Base-by-base conservation (phyloP, 192 early-diverging fungal species). In the Coemansia sp. region DNA sequence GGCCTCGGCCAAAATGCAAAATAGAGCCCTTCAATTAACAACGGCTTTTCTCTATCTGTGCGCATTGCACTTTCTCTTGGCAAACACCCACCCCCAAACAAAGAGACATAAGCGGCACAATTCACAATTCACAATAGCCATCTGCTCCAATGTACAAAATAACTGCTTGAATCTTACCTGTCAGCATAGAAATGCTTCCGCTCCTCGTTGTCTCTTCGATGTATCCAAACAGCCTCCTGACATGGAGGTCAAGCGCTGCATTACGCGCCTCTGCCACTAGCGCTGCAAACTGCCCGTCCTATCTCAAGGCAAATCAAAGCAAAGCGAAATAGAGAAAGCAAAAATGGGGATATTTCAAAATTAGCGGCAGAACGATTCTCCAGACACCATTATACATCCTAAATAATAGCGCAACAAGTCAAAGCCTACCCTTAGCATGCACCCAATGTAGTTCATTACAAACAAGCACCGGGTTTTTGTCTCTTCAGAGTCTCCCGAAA, bases 231-330 rank as follows among this genome's bases (percentile, higher is more conserved):
- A 83, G 60, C 18, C 43, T 43, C 51, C 66, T 70, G 61, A 75
- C 75, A 68, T 83, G 81, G 36, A 67, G 57, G 51, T 73, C 73
- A 65, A 78, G 61, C 37, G 81, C 75, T 17, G 55, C 66, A 41
- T 53, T 65, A 59, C 70, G 81, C 14, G 81, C 76, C 59, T 66
- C 52, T 1, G 55, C 61, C 36, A 70, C 56, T 62, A 78, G 43
- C 20, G 36, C 22, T n/a, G 56, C 70, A 39, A 66, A 32, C 64
- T 73, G 75, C 4, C 69, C 72, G 22, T 43, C 81, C 81, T 83
- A 76, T 33, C 28, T 11, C 51, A 37, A 69, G 15, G 36, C 11
- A 66, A 28, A 3, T 12, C 53, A 66, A 4, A 66, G 14, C 15
- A 9, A 43, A 28, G 28, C 41, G 37, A 38, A 61, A 36, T 28